Conservation (phyloP, 2,329 filamentous ascomycete species). For the Diplodia seriata region DNA sequence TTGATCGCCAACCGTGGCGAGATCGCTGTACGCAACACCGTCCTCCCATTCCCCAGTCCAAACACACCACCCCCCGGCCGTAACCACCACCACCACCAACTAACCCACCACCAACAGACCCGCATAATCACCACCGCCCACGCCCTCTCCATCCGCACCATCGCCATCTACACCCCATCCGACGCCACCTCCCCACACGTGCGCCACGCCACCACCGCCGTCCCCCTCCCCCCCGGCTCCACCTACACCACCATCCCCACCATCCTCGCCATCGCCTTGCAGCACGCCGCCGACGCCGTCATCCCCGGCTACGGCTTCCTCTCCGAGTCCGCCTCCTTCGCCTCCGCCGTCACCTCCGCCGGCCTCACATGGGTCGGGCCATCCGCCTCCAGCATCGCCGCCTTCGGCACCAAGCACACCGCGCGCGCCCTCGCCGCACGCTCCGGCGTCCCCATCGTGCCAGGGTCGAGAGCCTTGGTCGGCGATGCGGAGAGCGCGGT, state of each 20-base stretch:
- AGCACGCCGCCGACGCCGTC: slow-evolving; percentile 66
- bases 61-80: not conserved
- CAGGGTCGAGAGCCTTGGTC: no score
- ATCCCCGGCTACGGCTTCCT: slow-evolving; percentile 74
- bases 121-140: slow-evolving; percentile 61
- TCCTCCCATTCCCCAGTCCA: not conserved
- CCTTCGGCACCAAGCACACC: slow-evolving; percentile 66
- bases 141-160: slow-evolving; percentile 58
- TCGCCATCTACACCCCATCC: slow-evolving; percentile 65
- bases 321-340: slow-evolving; percentile 69
- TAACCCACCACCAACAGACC: slow-evolving; percentile 38
- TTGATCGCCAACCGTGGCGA: slow-evolving; percentile 67
- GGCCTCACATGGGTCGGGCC: slow-evolving; percentile 69
- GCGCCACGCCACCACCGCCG: slow-evolving; percentile 59
- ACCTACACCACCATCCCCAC: slow-evolving; percentile 57
- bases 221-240: slow-evolving; percentile 56
- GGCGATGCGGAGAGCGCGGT: no score
- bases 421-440: slow-evolving; percentile 61
- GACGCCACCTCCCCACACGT: slow-evolving; percentile 64
- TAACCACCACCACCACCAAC: not conserved
- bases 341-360: slow-evolving; percentile 57
- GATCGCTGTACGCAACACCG: slow-evolving; percentile 54
- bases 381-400: slow-evolving; percentile 59
- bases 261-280: slow-evolving; percentile 61
- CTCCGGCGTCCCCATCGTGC: no score